Evolutionary conservation across 768 basidiomycete species (phyloP), one percentile per base, ranked within the genome.

Genomic region (Pisolithus marmoratus): DNA sequence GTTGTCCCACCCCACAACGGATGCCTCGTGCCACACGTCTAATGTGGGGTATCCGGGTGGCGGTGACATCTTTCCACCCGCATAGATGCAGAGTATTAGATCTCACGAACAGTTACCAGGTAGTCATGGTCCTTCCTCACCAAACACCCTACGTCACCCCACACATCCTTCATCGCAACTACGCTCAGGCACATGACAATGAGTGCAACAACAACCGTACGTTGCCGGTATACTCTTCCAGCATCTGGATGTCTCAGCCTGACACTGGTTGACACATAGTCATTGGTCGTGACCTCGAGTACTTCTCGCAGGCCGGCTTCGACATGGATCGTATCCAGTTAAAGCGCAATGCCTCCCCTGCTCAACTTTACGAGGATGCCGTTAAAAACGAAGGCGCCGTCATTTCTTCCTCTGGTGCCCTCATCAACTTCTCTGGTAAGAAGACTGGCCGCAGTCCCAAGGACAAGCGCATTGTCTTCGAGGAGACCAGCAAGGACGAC

Each of bases 401-500:
- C 75, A 89, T 99, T 73, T 94, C 96, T 50, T 84, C 90, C 27
- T 90, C 85, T 6, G 96, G 96, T 48, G 94, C 96, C 19, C 77
- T 99, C 63, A 99, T 99, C 84, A 99, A 99, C 81, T 99, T 98
- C 64, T 96, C 94, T 9, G 96, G 96, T 26, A 98, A 97, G 80
- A 99, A 99, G 80, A 98, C 96, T 2, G 96, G 96, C 51, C 82
- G 96, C 46, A 87, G 84, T 60, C 96, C 96, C 49, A 99, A 98
- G 70, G 96, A 99, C 82, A 99, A 98, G 82, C 94, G 96, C 56
- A 97, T 99, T 65, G 96, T 99, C 64, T 98, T 78, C 68, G 96
- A 99, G 70, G 94, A 98, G 61, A 87, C 90, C 48, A 87, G 84
- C 73, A 96, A 93, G 72, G 93, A 97, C 66, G 83, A 97, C 56